phyloP scores from a whole-genome alignment of 805 yeast species.

The Saccharomycopsis olivae region DNA sequence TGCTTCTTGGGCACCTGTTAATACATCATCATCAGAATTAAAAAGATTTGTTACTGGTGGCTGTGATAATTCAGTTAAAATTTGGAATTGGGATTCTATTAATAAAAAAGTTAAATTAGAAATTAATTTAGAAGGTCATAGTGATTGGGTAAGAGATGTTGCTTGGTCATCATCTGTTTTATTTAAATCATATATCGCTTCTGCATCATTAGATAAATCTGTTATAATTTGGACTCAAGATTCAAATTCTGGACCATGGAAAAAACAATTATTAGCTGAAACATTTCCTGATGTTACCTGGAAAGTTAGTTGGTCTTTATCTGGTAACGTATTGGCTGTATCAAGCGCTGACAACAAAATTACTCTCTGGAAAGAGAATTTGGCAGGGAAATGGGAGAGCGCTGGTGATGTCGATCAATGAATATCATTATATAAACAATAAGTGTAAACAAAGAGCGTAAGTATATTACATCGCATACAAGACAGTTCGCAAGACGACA shows the following conservation, averaged over 20 bases:
- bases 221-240: slow-evolving; percentile 94
- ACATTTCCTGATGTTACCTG: slow-evolving; percentile 95
- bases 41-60: slow-evolving; percentile 91
- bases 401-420: slow-evolving; percentile 94
- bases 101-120: slow-evolving; percentile 58
- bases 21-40: slow-evolving; percentile 27
- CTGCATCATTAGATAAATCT: slow-evolving; percentile 93
- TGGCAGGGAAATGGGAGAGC: slow-evolving; percentile 89
- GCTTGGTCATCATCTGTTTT: slow-evolving; percentile 95
- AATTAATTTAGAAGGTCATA: slow-evolving; percentile 75
- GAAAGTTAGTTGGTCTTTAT: slow-evolving; percentile 96
- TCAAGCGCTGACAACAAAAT: slow-evolving; percentile 95
- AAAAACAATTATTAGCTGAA: slow-evolving; percentile 60
- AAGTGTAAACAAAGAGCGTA: no score
- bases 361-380: slow-evolving; percentile 91
- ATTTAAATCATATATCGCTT: slow-evolving; percentile 81
- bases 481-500: no score
- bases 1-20: slow-evolving; percentile 86
- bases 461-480: no score
- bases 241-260: slow-evolving; percentile 60
- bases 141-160: slow-evolving; percentile 98
- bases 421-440: slow-evolving; percentile 1
- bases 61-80: slow-evolving; percentile 84
- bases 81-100: slow-evolving; percentile 65
- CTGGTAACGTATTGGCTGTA: slow-evolving; percentile 91